Percentiles rank a stretch among this genome's conserved stretches.
phyloP scores from a whole-genome alignment of 768 basidiomycete genomes.

The Tricholoma hemisulphureum region DNA sequence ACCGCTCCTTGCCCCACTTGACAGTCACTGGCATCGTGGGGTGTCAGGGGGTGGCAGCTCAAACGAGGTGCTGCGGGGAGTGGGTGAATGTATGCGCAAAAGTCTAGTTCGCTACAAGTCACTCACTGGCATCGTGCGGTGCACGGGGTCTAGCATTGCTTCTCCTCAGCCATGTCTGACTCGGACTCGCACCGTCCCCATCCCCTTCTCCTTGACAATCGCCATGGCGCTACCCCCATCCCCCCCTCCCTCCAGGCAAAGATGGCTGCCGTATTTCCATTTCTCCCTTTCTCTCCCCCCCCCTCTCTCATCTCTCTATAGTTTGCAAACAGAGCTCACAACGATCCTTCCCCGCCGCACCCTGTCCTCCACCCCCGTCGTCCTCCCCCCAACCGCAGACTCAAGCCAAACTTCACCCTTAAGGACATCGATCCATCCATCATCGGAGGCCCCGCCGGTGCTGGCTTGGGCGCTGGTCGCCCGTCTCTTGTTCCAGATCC shows the following conservation, averaged over 20 bases:
- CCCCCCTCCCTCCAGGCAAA: conserved; percentile 90
- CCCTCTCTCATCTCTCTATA: conserved; percentile 7
- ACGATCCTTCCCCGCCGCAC: conserved; percentile 30
- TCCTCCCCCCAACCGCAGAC: conserved; percentile 39
- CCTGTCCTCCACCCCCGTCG: conserved; percentile 16
- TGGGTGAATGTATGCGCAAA: too few species aligned
- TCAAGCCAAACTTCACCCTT: conserved; percentile 58
- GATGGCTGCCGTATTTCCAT: conserved; percentile 74
- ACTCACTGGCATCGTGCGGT: too few species aligned
- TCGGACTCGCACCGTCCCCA: conserved; percentile 20
- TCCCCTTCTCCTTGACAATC: conserved; percentile 43
- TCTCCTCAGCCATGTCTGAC: conserved; percentile 7
- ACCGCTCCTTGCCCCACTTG: conserved; percentile 48
- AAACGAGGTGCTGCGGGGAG: too few species aligned
- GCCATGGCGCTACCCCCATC: conserved; percentile 59
- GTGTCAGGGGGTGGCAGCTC: conserved; percentile 9
- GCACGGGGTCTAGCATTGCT: too few species aligned
- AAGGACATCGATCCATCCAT: conserved; percentile 56
- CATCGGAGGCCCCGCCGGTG: conserved; percentile 55
- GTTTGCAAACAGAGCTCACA: conserved; percentile 31
- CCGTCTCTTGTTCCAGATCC: conserved; percentile 46
- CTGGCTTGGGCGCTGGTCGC: conserved; percentile 70
- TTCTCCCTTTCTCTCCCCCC: conserved; percentile 21
- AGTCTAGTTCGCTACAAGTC: too few species aligned
- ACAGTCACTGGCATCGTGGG: conserved; percentile 41